Percentiles rank a stretch among this genome's conserved stretches.
phyloP scores from a whole-genome alignment of 768 basidiomycete genomes.

The Gautieria morchelliformis region DNA sequence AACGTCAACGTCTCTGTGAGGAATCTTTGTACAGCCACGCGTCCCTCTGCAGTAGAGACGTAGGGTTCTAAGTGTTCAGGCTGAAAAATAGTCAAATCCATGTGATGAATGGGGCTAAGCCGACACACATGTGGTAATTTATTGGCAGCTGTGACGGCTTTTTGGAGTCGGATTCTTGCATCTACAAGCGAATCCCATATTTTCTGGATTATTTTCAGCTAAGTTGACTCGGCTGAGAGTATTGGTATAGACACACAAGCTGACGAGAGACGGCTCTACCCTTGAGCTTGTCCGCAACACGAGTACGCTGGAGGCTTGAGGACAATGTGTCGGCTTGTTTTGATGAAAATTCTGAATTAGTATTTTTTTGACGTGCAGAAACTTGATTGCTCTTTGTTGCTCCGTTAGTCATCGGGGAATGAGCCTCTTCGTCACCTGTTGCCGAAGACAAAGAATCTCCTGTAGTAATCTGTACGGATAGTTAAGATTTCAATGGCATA shows the following conservation, averaged over 20 bases:
- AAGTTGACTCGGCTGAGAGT: background rate
- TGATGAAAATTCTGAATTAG: background rate
- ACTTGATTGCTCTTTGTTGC: background rate
- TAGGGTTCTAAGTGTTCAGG: conserved; percentile 24
- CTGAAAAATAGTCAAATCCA: conserved; percentile 15
- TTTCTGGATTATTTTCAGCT: conserved; percentile 32
- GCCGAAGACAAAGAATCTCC: conserved; percentile 10
- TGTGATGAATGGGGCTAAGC: conserved; percentile 19
- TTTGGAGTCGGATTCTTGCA: conserved; percentile 87
- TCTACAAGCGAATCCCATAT: conserved; percentile 85
- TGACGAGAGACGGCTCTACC: conserved; percentile 79
- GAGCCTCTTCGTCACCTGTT: conserved; percentile 13
- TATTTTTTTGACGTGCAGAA: background rate
- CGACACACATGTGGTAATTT: conserved; percentile 50
- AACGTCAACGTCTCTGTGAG: conserved; percentile 51
- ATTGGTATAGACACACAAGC: conserved; percentile 43
- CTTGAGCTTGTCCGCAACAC: conserved; percentile 67
- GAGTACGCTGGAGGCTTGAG: conserved; percentile 43
- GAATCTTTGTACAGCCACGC: conserved; percentile 39
- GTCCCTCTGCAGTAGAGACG: conserved; percentile 27
- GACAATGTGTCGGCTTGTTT: conserved; percentile 35
- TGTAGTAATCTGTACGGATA: too few relatives aligned
- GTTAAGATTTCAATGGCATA: too few relatives aligned
- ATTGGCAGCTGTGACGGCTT: conserved; percentile 57
- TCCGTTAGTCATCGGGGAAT: conserved; percentile 9